Percentiles rank a stretch among this genome's conserved stretches.
These are phyloP conservation scores for Fusarium nygamai DNA, from an alignment of 2,329 filamentous ascomycete species.

Conservation along the genomic window DNA sequence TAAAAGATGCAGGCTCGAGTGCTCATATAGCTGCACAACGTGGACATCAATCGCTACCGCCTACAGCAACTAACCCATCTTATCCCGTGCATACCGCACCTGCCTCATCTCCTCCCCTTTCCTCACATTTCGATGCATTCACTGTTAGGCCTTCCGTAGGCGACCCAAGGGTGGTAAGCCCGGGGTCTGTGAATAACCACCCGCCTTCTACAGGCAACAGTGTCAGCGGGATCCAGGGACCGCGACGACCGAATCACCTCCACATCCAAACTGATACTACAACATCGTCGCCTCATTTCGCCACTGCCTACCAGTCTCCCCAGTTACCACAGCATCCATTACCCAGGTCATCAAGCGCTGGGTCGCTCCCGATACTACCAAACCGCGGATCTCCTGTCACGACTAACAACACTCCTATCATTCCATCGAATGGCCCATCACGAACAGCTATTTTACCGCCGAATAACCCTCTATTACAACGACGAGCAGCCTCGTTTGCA, in stretches of 20 bases:
- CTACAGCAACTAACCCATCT: slow-evolving; percentile 9
- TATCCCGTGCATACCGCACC: neutral
- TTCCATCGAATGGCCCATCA: slow-evolving; percentile 3
- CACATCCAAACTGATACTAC: slow-evolving; percentile 5
- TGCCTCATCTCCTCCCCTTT: slow-evolving; percentile 1
- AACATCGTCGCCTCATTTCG: neutral
- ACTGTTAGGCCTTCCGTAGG: neutral
- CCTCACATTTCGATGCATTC: slow-evolving; percentile 12
- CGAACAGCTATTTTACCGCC: slow-evolving; percentile 10
- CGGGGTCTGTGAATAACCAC: slow-evolving; percentile 1
- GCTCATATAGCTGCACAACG: slow-evolving; percentile 5
- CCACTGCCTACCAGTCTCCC: slow-evolving; percentile 14
- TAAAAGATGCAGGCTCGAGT: slow-evolving; percentile 12
- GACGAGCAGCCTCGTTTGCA: slow-evolving; percentile 22
- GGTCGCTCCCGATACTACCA: neutral
- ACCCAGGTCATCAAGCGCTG: slow-evolving; percentile 10
- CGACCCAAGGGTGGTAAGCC: slow-evolving; percentile 8
- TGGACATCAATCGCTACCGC: slow-evolving; percentile 5
- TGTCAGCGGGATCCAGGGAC: neutral
- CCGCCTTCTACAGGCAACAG: slow-evolving; percentile 1
- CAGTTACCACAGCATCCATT: slow-evolving; percentile 1
- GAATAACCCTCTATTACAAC: slow-evolving; percentile 7
- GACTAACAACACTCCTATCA: neutral
- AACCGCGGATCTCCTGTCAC: slow-evolving; percentile 8
- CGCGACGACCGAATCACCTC: slow-evolving; percentile 4